Percentiles rank a stretch among this genome's conserved stretches.
phyloP scores from a whole-genome alignment of 202 grass and related monocot genomes.

The Musa balbisiana region DNA sequence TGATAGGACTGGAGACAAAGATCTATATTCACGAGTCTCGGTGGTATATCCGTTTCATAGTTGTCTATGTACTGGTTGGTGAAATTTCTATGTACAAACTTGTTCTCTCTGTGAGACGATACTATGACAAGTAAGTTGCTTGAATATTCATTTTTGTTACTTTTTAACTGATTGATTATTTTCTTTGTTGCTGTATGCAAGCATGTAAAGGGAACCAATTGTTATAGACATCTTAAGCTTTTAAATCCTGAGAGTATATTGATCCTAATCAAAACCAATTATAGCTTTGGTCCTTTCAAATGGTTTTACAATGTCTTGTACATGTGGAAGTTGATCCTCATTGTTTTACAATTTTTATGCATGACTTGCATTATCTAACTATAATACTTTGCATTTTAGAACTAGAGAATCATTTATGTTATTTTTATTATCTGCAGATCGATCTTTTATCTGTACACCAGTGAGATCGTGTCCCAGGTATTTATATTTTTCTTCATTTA shows the following conservation, averaged over 20 bases:
- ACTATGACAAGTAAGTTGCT: constrained; percentile 25
- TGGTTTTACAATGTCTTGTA: neutral
- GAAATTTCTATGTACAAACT: constrained; percentile 74
- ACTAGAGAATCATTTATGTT: constrained; percentile 9
- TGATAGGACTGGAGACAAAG: constrained; percentile 66
- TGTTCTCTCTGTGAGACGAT: constrained; percentile 62
- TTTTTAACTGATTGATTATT: neutral
- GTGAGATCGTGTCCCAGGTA: constrained; percentile 61
- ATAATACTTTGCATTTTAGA: neutral
- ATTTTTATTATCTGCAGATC: constrained; percentile 40
- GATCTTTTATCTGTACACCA: constrained; percentile 61
- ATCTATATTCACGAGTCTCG: constrained; percentile 78
- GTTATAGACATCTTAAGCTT: neutral
- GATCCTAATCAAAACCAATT: neutral
- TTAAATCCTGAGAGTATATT: neutral
- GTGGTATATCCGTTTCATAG: constrained; percentile 83
- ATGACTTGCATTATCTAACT: too few species aligned
- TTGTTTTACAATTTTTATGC: too few species aligned
- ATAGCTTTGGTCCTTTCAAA: neutral
- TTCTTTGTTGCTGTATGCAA: neutral
- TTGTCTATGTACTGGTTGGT: constrained; percentile 76
- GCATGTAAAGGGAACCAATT: neutral
- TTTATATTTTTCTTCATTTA: constrained; percentile 16
- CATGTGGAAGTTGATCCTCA: neutral
- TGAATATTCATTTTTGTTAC: neutral